These are phyloP conservation scores for Globisporangium megalacanthum DNA, from an alignment of 352 stramenopile genomes.

Conservation along the genomic window DNA sequence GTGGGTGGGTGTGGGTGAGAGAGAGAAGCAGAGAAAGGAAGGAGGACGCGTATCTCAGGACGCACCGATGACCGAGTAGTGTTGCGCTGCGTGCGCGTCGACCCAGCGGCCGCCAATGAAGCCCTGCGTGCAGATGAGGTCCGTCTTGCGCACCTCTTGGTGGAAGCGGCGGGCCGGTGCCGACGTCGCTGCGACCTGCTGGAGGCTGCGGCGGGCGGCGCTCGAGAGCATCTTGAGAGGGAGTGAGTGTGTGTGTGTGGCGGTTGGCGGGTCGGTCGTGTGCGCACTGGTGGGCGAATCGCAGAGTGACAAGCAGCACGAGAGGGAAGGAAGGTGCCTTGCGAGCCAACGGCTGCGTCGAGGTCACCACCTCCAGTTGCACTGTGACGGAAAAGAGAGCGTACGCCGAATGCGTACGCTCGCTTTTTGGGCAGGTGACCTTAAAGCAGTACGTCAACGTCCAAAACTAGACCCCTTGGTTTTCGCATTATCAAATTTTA, in stretches of 20 bases:
- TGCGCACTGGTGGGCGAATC: too few species aligned
- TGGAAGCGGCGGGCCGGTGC: constrained; percentile 25
- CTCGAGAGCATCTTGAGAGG: constrained; percentile 9
- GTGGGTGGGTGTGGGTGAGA: not conserved
- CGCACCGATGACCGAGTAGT: constrained; percentile 59
- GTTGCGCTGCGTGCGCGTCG: constrained; percentile 42
- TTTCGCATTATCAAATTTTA: too few species aligned
- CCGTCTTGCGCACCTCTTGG: constrained; percentile 47
- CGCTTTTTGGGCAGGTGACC: too few species aligned
- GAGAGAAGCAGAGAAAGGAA: not conserved
- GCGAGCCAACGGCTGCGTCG: too few species aligned
- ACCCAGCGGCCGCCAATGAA: constrained; percentile 81
- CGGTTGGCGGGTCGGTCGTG: not conserved
- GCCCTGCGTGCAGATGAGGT: constrained; percentile 66
- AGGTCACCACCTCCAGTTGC: too few species aligned
- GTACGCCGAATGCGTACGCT: too few species aligned
- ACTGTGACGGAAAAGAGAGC: too few species aligned
- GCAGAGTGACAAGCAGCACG: not conserved
- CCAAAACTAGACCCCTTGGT: too few species aligned
- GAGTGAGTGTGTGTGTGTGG: not conserved
- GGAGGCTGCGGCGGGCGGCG: constrained; percentile 6
- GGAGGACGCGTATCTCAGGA: not conserved
- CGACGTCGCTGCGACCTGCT: not conserved
- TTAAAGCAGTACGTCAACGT: too few species aligned
- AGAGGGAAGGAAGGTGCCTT: constrained; percentile 22